Evolutionary conservation across 2,329 filamentous ascomycete genomes (phyloP).

Genomic region (Fusarium newnesense): DNA sequence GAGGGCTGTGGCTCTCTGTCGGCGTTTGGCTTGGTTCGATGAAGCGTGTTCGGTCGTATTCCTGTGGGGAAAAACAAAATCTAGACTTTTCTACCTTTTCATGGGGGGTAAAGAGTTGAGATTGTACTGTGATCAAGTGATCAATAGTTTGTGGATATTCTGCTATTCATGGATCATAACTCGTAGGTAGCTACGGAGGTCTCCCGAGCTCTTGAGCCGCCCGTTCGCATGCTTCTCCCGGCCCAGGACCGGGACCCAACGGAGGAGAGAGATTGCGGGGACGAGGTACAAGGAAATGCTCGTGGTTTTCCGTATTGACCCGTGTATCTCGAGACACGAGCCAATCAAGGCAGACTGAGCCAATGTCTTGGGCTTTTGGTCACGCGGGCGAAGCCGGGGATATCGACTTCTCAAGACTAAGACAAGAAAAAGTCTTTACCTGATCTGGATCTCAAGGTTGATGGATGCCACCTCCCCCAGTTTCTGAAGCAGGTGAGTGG

Average conservation of each 20-base stretch:
- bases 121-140: slow-evolving; percentile 15
- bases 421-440: slow-evolving; percentile 19
- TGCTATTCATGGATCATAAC: not conserved
- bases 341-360: slow-evolving; percentile 2
- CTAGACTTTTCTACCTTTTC: slow-evolving; percentile 6
- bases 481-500: slow-evolving; percentile 23
- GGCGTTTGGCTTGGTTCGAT: slow-evolving; percentile 19
- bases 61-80: slow-evolving; percentile 4
- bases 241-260: slow-evolving; percentile 28
- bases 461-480: slow-evolving; percentile 28
- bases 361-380: slow-evolving; percentile 12
- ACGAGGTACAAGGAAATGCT: slow-evolving; percentile 1
- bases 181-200: slow-evolving; percentile 21
- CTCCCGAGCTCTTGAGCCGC: slow-evolving; percentile 28
- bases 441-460: slow-evolving; percentile 10
- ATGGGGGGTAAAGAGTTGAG: not conserved
- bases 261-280: slow-evolving; percentile 22
- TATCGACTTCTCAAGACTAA: slow-evolving; percentile 22
- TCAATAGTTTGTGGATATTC: slow-evolving; percentile 8
- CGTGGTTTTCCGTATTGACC: slow-evolving; percentile 7
- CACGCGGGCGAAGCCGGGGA: slow-evolving; percentile 43
- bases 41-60: slow-evolving; percentile 8
- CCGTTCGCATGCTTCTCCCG: slow-evolving; percentile 6
- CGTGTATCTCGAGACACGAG: not conserved
- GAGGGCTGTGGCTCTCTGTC: not conserved